Conservation (phyloP, 176 grass and related monocot species). For the Rhynchospora breviuscula region DNA sequence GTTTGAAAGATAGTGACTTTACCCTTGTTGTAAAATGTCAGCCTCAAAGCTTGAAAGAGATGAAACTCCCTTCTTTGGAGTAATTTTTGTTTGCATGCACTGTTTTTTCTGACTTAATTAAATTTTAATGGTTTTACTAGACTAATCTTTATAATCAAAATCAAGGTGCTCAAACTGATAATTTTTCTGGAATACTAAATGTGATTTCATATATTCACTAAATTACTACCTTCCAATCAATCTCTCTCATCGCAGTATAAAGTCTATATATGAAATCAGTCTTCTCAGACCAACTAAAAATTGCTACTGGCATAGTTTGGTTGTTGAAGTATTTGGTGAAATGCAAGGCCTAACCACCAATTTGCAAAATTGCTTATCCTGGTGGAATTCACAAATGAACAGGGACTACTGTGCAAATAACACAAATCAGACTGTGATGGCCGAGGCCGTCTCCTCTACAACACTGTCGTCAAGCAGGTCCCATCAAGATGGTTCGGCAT, state of each 20-base stretch:
- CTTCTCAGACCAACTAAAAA: background rate
- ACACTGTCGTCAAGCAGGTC: constrained; percentile 53
- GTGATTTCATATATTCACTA: background rate
- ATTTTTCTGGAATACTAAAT: background rate
- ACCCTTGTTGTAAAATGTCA: background rate
- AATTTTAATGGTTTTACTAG: background rate
- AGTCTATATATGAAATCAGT: background rate
- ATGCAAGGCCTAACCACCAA: background rate
- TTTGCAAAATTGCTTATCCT: constrained; percentile 18
- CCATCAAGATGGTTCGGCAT: constrained; percentile 56
- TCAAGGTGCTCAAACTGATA: background rate
- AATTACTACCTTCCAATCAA: background rate
- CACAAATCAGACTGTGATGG: constrained; percentile 29
- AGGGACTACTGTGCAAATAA: constrained; percentile 12
- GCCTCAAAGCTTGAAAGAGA: background rate
- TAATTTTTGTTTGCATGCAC: constrained; percentile 18
- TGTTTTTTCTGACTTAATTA: constrained; percentile 3
- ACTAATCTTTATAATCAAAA: background rate
- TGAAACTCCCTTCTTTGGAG: background rate
- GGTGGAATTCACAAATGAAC: constrained; percentile 12
- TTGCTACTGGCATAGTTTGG: constrained; percentile 5
- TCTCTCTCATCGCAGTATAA: constrained; percentile 14
- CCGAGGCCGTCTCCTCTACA: constrained; percentile 43
- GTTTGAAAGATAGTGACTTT: background rate
- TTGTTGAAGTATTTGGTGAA: constrained; percentile 8